phyloP scores from a whole-genome alignment of 228 moss, liverwort and hornwort species.

The Sphagnum fallax region DNA sequence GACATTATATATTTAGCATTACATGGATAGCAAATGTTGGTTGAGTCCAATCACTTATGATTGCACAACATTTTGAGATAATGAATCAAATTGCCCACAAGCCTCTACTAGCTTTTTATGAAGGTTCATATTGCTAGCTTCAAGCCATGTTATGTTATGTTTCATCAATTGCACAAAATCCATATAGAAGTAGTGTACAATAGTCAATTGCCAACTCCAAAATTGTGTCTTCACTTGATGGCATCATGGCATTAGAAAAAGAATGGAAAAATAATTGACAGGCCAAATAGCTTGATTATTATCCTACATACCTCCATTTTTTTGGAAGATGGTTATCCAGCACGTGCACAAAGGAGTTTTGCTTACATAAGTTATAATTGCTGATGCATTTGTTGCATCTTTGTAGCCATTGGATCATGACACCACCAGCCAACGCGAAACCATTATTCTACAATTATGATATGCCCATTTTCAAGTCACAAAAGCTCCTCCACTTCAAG shows the following conservation, averaged over 20 bases:
- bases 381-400: slow-evolving; percentile 94
- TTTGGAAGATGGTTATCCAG: slow-evolving; percentile 43
- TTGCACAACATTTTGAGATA: slow-evolving; percentile 49
- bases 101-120: slow-evolving; percentile 62
- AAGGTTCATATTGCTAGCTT: slow-evolving; percentile 68
- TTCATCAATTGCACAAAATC: slow-evolving; percentile 76
- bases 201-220: no score
- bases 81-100: slow-evolving; percentile 34
- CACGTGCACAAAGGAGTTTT: slow-evolving; percentile 87
- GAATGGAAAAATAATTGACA: no score
- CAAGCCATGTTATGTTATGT: slow-evolving; percentile 86
- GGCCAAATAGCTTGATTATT: no score
- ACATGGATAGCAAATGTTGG: no score
- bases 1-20: no score
- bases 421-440: no score
- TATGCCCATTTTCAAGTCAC: no score
- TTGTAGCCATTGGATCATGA: slow-evolving; percentile 90
- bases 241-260: no score
- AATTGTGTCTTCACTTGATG: no score
- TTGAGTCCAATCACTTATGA: slow-evolving; percentile 83
- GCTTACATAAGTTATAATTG: slow-evolving; percentile 93
- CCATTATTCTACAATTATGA: no score
- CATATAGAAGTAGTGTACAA: no score
- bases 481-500: no score
- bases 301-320: slow-evolving; percentile 36